Conservation (phyloP, 2,329 filamentous ascomycete genomes). For the Coniochaeta sp. region DNA sequence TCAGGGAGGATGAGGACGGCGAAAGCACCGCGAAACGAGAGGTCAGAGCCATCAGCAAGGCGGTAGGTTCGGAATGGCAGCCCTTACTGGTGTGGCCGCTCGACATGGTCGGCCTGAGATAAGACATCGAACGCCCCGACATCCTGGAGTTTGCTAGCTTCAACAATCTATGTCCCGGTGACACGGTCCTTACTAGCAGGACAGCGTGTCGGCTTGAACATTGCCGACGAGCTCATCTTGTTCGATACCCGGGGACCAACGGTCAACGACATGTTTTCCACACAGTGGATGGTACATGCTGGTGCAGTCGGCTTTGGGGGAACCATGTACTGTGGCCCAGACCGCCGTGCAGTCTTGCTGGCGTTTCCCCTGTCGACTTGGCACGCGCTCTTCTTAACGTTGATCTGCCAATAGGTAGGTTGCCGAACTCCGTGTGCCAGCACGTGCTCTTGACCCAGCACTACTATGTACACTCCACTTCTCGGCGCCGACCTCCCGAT, state of each 20-base stretch:
- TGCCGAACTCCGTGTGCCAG: too few species aligned
- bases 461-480: not conserved
- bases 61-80: slow-evolving; percentile 13
- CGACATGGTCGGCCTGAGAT: slow-evolving; percentile 10
- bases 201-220: not conserved
- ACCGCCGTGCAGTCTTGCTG: too few species aligned
- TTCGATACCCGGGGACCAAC: too few species aligned
- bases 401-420: too few species aligned
- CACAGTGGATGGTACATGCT: too few species aligned
- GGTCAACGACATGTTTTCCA: too few species aligned
- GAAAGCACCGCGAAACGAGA: slow-evolving; percentile 16
- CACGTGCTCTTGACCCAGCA: not conserved
- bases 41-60: slow-evolving; percentile 15
- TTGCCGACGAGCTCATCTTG: too few species aligned
- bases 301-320: too few species aligned
- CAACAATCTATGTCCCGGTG: too few species aligned
- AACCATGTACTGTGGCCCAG: too few species aligned
- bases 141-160: not conserved
- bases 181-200: too few species aligned
- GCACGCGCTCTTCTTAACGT: not conserved
- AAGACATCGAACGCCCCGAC: not conserved
- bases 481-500: not conserved
- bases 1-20: slow-evolving; percentile 9
- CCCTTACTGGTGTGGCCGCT: slow-evolving; percentile 15
- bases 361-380: not conserved